Evolutionary conservation across 352 stramenopile genomes (phyloP), one percentile per base, ranked within the genome.

Genomic region (Globisporangium megalacanthum): DNA sequence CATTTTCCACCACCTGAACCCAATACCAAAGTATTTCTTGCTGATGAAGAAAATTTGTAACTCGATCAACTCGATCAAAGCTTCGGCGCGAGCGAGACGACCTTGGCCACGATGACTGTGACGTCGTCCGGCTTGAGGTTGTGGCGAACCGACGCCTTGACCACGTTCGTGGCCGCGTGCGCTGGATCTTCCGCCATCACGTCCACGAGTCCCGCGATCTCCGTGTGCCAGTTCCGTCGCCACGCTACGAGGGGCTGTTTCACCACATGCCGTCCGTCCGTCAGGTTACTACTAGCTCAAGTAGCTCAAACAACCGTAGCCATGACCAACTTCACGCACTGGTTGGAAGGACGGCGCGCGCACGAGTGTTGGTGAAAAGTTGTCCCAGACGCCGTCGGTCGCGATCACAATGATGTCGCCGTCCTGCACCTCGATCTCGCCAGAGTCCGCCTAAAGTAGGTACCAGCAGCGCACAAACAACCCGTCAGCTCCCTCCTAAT

Each of bases 51-150:
- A 47, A 6, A n/a, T 15, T 19, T 20, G 37, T 19, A 33, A 49
- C 36, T 25, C 13, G 29, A 6, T 7, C 49, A 31, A 39, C 35
- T 45, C 52, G 17, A 15, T 62, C 79, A 87, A 20, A 87, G 62
- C 60, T 87, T 87, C 6, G 77, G 58, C 10, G 64, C 57, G 48
- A 85, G 58, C 37, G 69, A 58, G 37, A 86, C 76, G 54, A 92
- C 73, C 57, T 81, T 83, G 31, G 79, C 82, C 48, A 92, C 82
- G 62, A 92, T 74, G 17, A 92, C 79, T 5, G 82, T 92, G 64
- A 92, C 69, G 64, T 92, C 82, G 61, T 92, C 82, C 5, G 82
- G 82, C 70, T 92, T 92, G 60, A 92, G 76, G 61, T 92, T 92
- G 64, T 92, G 82, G n/a, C 72, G 69, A 31, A 92, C 64, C 17